Percentiles rank a stretch among this genome's conserved stretches.
Evolutionary conservation across 1,284 basidiomycete species (phyloP).

Genomic region (Kalmanozyma brasiliensis): DNA sequence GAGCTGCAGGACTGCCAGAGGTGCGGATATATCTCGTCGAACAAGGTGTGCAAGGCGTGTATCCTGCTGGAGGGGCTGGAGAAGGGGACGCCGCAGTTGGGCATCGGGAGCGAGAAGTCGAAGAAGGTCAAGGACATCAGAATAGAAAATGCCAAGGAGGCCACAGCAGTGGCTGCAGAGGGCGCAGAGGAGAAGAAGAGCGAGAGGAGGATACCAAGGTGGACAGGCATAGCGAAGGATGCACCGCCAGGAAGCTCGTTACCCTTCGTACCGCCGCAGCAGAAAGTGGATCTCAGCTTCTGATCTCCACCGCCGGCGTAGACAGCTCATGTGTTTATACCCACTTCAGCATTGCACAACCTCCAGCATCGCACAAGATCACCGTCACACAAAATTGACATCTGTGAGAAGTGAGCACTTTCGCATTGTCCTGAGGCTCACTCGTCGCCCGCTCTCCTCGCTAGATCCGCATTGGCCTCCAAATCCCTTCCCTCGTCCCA

Average conservation of each 20-base stretch:
- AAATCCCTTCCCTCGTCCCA: constrained; percentile 52
- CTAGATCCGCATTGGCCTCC: constrained; percentile 32
- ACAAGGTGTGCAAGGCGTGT: constrained; percentile 67
- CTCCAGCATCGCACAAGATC: no score
- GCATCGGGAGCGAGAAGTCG: constrained; percentile 59
- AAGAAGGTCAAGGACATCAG: constrained; percentile 44
- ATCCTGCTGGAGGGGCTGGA: constrained; percentile 65
- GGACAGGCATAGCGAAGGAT: constrained; percentile 47
- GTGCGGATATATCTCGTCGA: constrained; percentile 67
- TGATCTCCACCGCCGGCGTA: no score
- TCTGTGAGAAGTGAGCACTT: no score
- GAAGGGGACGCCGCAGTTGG: constrained; percentile 60
- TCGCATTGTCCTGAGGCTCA: constrained; percentile 6
- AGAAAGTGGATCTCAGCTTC: constrained; percentile 29
- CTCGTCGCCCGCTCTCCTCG: constrained; percentile 20
- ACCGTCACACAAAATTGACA: no score
- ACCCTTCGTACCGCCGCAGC: constrained; percentile 24
- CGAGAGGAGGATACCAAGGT: constrained; percentile 54
- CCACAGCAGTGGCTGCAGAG: neutral
- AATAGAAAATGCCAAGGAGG: constrained; percentile 17
- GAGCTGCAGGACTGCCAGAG: constrained; percentile 59
- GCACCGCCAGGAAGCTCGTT: constrained; percentile 30
- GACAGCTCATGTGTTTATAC: constrained; percentile 7
- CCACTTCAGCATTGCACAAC: neutral
- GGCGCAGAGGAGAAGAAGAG: neutral